A percentile compares a stretch with the other conserved stretches of the same genome.
phyloP scores from a whole-genome alignment of 2,329 filamentous ascomycete species.

The Colletotrichum aenigma region DNA sequence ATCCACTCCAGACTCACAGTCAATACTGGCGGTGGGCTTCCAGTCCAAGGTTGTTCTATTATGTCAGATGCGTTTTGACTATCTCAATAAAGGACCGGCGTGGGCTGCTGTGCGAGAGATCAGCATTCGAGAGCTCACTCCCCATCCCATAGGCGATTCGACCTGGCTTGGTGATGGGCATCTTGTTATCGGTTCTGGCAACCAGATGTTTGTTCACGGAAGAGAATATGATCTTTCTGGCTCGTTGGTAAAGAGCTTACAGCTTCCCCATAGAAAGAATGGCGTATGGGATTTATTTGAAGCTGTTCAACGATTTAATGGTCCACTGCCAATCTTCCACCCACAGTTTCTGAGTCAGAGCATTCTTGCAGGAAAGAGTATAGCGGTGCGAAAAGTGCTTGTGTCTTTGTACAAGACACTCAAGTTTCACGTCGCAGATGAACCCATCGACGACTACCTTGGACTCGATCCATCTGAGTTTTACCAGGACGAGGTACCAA shows the following conservation, averaged over 20 bases:
- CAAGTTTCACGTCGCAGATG: conserved; percentile 84
- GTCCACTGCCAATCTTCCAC: conserved; percentile 87
- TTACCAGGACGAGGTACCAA: conserved; percentile 43
- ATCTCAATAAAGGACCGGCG: conserved; percentile 84
- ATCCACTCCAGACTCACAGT: conserved; percentile 86
- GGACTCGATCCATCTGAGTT: conserved; percentile 68
- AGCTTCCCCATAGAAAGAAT: conserved; percentile 51
- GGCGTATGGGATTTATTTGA: conserved; percentile 76
- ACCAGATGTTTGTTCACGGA: conserved; percentile 87
- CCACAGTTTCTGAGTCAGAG: conserved; percentile 90
- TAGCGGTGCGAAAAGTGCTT: conserved; percentile 74
- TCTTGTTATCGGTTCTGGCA: conserved; percentile 86
- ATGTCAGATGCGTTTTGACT: conserved; percentile 89
- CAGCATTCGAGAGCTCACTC: conserved; percentile 78
- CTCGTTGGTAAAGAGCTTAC: conserved; percentile 58
- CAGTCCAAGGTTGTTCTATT: conserved; percentile 83
- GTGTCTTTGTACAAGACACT: conserved; percentile 75
- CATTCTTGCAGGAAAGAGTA: conserved; percentile 78
- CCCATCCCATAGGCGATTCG: conserved; percentile 90
- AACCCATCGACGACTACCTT: conserved; percentile 79
- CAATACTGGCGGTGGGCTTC: conserved; percentile 90
- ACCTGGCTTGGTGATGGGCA: conserved; percentile 88
- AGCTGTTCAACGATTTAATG: conserved; percentile 82
- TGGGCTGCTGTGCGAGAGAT: conserved; percentile 89
- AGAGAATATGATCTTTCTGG: conserved; percentile 72